phyloP scores from a whole-genome alignment of 805 yeast genomes.

The Candida maltosa region DNA sequence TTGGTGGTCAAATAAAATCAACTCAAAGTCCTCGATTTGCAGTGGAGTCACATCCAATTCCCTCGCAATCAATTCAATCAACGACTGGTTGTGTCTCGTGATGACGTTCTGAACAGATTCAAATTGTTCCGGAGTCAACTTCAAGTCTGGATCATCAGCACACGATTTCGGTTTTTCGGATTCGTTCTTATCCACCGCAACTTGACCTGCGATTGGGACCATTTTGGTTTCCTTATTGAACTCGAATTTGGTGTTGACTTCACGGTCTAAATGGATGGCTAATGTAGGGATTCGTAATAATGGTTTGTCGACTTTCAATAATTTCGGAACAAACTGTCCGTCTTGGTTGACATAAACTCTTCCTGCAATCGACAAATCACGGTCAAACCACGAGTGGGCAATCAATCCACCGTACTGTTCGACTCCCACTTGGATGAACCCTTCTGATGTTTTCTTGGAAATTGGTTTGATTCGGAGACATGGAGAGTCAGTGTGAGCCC shows the following conservation, averaged over 20 bases:
- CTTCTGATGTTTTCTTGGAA: slow-evolving; percentile 66
- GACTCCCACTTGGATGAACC: slow-evolving; percentile 86
- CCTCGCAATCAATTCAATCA: slow-evolving; percentile 65
- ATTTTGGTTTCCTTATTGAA: slow-evolving; percentile 86
- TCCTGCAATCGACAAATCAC: slow-evolving; percentile 90
- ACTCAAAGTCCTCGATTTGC: slow-evolving; percentile 88
- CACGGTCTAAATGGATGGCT: slow-evolving; percentile 87
- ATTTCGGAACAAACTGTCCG: slow-evolving; percentile 55
- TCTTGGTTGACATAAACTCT: slow-evolving; percentile 67
- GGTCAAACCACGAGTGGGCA: slow-evolving; percentile 96
- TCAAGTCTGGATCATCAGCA: slow-evolving; percentile 48
- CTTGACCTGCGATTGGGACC: slow-evolving; percentile 78
- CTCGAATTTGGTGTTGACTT: slow-evolving; percentile 73
- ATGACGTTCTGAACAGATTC: slow-evolving; percentile 62
- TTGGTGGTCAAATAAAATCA: slow-evolving; percentile 82
- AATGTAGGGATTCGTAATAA: slow-evolving; percentile 87
- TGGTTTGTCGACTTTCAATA: slow-evolving; percentile 81
- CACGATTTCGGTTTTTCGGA: slow-evolving; percentile 29
- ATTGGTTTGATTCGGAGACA: slow-evolving; percentile 84
- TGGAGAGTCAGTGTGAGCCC: slow-evolving; percentile 97
- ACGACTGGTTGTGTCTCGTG: slow-evolving; percentile 72
- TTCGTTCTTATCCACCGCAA: slow-evolving; percentile 20
- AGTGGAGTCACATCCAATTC: slow-evolving; percentile 50
- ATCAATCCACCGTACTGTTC: slow-evolving; percentile 95
- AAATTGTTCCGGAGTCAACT: slow-evolving; percentile 51